Base-by-base conservation (phyloP, 176 grass and related monocot species). In the Rhipidocladum racemiflorum region DNA sequence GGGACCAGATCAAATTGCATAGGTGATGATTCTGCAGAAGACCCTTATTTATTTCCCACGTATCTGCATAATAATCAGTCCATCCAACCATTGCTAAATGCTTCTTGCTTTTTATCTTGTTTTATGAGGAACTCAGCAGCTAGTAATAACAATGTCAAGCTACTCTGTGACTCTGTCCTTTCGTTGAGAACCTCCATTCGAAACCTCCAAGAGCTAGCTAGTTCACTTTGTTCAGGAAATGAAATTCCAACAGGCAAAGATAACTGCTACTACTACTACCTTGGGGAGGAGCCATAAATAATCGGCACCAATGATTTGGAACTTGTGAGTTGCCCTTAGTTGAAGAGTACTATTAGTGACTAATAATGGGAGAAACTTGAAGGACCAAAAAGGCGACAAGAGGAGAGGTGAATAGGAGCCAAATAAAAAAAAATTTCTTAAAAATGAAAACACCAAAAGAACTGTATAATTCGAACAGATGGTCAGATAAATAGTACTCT, bases 361-460 rank as follows among this genome's bases (percentile, higher is more conserved):
- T 72, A 51, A 66, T 63, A 69, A 81, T 76, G 13, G 76, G 62
- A 51, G 42, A 70, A 53, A n/a, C n/a, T n/a, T n/a, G n/a, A n/a
- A n/a, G n/a, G n/a, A n/a, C n/a, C n/a, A n/a, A n/a, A n/a, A n/a
- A n/a, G n/a, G n/a, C n/a, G n/a, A n/a, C n/a, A n/a, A n/a, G n/a
- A n/a, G n/a, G n/a, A n/a, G n/a, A n/a, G n/a, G n/a, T n/a, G n/a
- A n/a, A n/a, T n/a, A n/a, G n/a, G n/a, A n/a, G n/a, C n/a, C n/a
- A n/a, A n/a, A n/a, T n/a, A n/a, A n/a, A n/a, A n/a, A n/a, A n/a
- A n/a, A n/a, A n/a, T n/a, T n/a, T n/a, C n/a, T n/a, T n/a, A n/a
- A n/a, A n/a, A n/a, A n/a, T n/a, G n/a, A n/a, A n/a, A n/a, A n/a
- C n/a, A n/a, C n/a, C n/a, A n/a, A n/a, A n/a, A n/a, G n/a, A n/a